Percentiles rank a stretch among this genome's conserved stretches.
These are phyloP conservation scores for Aspergillus olivimuriae DNA, from an alignment of 495 filamentous ascomycete genomes.

Conservation along the genomic window DNA sequence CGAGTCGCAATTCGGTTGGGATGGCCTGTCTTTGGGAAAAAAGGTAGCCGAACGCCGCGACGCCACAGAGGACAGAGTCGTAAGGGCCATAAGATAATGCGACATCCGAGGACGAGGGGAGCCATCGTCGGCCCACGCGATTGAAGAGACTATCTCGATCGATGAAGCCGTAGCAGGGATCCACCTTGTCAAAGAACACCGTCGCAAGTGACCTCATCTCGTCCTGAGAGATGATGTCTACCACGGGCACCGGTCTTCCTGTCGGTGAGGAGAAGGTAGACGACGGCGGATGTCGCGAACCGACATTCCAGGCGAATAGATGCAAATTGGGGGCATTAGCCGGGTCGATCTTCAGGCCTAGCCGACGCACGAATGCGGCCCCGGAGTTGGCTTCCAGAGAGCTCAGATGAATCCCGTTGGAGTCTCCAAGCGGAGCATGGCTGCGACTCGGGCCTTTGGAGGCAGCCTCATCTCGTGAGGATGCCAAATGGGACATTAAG, in stretches of 20 bases:
- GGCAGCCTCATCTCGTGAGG: conserved; percentile 1
- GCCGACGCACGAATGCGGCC: conserved; percentile 46
- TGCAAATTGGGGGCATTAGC: conserved; percentile 45
- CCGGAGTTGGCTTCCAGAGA: conserved; percentile 49
- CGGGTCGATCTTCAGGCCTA: conserved; percentile 47
- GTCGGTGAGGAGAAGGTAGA: conserved; percentile 9
- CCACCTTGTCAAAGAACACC: conserved; percentile 45
- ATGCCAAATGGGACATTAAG: conserved; percentile 11
- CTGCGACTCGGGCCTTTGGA: background rate
- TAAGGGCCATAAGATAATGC: conserved; percentile 22
- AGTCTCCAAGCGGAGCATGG: conserved; percentile 8
- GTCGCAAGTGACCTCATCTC: conserved; percentile 34
- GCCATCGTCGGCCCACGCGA: conserved; percentile 34
- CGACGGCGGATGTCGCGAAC: conserved; percentile 29
- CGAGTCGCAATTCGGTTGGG: conserved; percentile 26
- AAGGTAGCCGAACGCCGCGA: conserved; percentile 42
- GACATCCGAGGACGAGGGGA: conserved; percentile 8
- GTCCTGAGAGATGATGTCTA: conserved; percentile 32
- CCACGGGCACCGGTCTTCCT: conserved; percentile 18
- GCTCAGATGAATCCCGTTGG: conserved; percentile 18
- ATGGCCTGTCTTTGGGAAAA: conserved; percentile 35
- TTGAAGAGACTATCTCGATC: conserved; percentile 29
- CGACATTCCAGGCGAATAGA: conserved; percentile 52
- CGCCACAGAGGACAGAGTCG: conserved; percentile 42
- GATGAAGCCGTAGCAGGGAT: conserved; percentile 46